phyloP scores from a whole-genome alignment of 148 eudicot species.

The Nyssa sinensis region DNA sequence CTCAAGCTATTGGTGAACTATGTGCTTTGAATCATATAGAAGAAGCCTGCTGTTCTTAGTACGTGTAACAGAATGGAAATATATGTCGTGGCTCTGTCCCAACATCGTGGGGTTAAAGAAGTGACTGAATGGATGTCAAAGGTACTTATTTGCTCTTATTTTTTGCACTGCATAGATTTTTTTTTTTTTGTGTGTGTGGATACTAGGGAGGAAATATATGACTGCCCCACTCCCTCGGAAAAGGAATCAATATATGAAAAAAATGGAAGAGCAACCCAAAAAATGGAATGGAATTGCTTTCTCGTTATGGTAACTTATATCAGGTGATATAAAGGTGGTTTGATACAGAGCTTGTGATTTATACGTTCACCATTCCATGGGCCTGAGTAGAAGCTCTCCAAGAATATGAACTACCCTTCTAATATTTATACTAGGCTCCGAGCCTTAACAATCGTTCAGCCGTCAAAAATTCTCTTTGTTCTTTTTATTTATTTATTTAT shows the following conservation, averaged over 20 bases:
- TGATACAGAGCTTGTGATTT: background rate
- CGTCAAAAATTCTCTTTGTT: background rate
- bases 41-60: conserved; percentile 57
- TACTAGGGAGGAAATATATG: background rate
- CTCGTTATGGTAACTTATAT: no score
- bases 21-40: conserved; percentile 56
- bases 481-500: no score
- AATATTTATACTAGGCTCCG: background rate
- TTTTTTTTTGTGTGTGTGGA: background rate
- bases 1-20: conserved; percentile 42
- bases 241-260: no score
- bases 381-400: no score
- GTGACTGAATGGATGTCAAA: conserved; percentile 66
- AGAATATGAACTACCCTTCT: background rate
- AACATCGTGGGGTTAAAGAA: conserved; percentile 53
- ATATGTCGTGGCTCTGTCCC: conserved; percentile 52
- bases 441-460: background rate
- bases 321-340: background rate
- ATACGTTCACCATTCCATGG: no score
- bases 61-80: conserved; percentile 60
- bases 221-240: no score
- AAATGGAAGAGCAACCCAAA: background rate
- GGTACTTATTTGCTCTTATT: conserved; percentile 24
- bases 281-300: no score
- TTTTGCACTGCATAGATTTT: background rate